Evolutionary conservation across 805 yeast genomes (phyloP), one percentile per base, ranked within the genome.

Genomic region (Wickerhamiella parazyma): DNA sequence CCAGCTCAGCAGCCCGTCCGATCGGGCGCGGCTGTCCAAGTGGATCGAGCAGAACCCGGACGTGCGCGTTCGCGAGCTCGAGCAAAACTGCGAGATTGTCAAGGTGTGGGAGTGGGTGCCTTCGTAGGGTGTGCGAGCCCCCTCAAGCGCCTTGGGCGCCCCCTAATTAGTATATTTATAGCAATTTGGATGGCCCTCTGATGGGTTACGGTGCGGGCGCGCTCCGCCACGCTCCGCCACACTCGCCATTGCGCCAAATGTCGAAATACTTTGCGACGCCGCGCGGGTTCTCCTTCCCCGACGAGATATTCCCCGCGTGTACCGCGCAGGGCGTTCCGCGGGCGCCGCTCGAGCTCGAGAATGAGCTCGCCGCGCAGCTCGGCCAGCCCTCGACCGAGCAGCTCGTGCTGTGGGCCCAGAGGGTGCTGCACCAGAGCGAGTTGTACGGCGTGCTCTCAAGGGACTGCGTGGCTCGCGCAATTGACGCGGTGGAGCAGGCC

Each of bases 61-160:
- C 53, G 73, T 86, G 10, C 71, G 76, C 46, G 66, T 70, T 14
- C 68, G 73, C 31, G 69, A 78, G 44, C 62, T 74, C 45, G 96
- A 86, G 57, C 69, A 78, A 22, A 81, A 80, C 54, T 95, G 96
- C 14, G 95, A 86, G 51, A 81, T 86, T 48, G 75, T 81, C 70
- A 76, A 76, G 55, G 83, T 83, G 28, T 82, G 94, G 84, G 85
- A 84, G 56, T 86, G 95, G 95, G 69, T 77, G 29, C 36, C 35
- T 14, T 24, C 31, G 19, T 34, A 21, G 25, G 16, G 26, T 7
- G 25, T 22, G 25, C 25, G 25, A 22, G 25, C 25, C 25, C 9
- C 25, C 8, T 5, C 8, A 21, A 21, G 8, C 24, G 24, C 24
- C 8, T 21, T 8, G 24, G 24, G 24, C 8, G 24, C 24, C 24